Evolutionary conservation across 257 asterid genomes (phyloP).

Genomic region (Gentiana dahurica): DNA sequence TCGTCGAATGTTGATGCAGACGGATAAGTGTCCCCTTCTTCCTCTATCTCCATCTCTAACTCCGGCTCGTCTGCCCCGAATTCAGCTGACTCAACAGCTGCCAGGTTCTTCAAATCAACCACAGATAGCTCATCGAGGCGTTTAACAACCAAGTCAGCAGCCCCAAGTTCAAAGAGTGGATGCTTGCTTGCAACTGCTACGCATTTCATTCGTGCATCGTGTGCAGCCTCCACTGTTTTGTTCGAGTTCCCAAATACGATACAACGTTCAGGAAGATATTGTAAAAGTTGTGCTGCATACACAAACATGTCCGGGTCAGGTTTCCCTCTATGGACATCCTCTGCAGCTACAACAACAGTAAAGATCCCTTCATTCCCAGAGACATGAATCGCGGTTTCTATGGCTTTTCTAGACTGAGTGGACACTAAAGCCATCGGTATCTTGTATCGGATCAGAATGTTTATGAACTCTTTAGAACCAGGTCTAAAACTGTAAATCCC

Average conservation of each 20-base stretch:
- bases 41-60: conserved; percentile 76
- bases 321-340: conserved; percentile 84
- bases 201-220: conserved; percentile 90
- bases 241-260: conserved; percentile 92
- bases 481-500: conserved; percentile 65
- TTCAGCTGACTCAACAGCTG: conserved; percentile 63
- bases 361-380: conserved; percentile 69
- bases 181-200: conserved; percentile 93
- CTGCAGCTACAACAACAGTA: conserved; percentile 65
- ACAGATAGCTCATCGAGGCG: conserved; percentile 79
- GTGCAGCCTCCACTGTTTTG: conserved; percentile 91
- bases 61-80: conserved; percentile 53
- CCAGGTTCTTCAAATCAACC: conserved; percentile 80
- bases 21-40: conserved; percentile 34
- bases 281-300: conserved; percentile 75
- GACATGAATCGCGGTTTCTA: conserved; percentile 53
- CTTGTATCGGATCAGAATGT: conserved; percentile 56
- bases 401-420: conserved; percentile 62
- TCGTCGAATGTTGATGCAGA: conserved; percentile 42
- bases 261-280: conserved; percentile 76
- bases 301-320: conserved; percentile 97
- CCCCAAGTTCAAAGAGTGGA: conserved; percentile 77
- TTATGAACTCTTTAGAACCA: conserved; percentile 73
- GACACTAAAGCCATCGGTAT: conserved; percentile 95
- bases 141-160: conserved; percentile 79